A percentile compares a stretch with the other conserved stretches of the same genome.
Evolutionary conservation across 352 stramenopile species (phyloP).

Genomic region (Phytophthora boehmeriae): DNA sequence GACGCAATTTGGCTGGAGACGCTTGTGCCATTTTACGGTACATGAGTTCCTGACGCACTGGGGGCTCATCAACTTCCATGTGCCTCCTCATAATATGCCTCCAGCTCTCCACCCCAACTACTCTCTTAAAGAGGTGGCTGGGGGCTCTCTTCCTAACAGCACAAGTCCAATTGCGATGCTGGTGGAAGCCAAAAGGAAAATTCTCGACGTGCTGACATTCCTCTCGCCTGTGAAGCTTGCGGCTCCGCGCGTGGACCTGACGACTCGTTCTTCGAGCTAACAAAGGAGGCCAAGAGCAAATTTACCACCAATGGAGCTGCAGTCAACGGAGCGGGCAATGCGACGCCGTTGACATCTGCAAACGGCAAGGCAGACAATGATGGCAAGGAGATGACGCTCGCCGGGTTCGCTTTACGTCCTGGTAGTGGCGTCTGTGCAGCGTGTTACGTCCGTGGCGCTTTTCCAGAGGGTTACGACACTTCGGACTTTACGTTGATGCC

Average conservation of each 20-base stretch:
- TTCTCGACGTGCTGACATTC: conserved; percentile 13
- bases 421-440: conserved; percentile 72
- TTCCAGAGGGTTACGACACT: conserved; percentile 64
- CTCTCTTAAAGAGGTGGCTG: conserved; percentile 26
- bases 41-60: conserved; percentile 89
- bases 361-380: conserved; percentile 29
- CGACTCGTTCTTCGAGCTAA: conserved; percentile 64
- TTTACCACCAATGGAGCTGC: conserved; percentile 26
- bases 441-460: conserved; percentile 68
- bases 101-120: conserved; percentile 66
- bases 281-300: conserved; percentile 63
- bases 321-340: conserved; percentile 10
- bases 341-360: conserved; percentile 2
- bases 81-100: conserved; percentile 73
- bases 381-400: conserved; percentile 49
- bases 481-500: conserved; percentile 63
- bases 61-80: conserved; percentile 88
- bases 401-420: conserved; percentile 49
- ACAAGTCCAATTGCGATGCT: conserved; percentile 42
- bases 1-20: conserved; percentile 79
- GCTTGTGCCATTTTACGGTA: conserved; percentile 85
- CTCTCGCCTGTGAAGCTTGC: conserved; percentile 59
- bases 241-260: conserved; percentile 33
- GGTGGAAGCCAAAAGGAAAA: conserved; percentile 32
- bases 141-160: background rate